phyloP scores from a whole-genome alignment of 1,139 yeast genomes.

The Zygoascus sp. region DNA sequence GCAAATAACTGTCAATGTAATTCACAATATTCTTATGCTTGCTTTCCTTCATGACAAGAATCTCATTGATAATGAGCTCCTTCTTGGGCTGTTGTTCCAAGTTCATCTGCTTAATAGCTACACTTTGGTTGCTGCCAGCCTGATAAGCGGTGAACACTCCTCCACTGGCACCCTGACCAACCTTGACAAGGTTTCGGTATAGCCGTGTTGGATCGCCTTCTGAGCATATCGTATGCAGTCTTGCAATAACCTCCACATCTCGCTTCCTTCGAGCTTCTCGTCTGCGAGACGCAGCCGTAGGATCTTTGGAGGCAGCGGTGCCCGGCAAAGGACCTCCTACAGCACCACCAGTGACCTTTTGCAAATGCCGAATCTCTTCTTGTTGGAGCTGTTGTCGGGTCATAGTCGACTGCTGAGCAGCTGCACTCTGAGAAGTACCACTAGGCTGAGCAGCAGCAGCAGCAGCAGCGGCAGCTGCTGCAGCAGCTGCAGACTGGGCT shows the following conservation, averaged over 20 bases:
- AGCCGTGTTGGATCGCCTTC: constrained; percentile 79
- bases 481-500: constrained; percentile 4
- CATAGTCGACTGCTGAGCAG: neutral
- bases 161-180: constrained; percentile 98
- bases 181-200: constrained; percentile 67
- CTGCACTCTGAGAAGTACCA: constrained; percentile 8
- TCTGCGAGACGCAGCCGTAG: constrained; percentile 49
- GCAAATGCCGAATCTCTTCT: constrained; percentile 31
- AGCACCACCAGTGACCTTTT: constrained; percentile 32
- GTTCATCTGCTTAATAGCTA: constrained; percentile 96
- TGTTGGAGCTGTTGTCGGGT: constrained; percentile 8
- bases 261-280: constrained; percentile 68
- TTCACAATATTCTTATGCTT: constrained; percentile 91
- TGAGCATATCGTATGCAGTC: constrained; percentile 71
- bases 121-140: constrained; percentile 53
- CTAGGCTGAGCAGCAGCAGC: constrained; percentile 18
- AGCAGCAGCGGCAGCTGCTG: constrained; percentile 19
- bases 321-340: constrained; percentile 25
- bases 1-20: constrained; percentile 78
- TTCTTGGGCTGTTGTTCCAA: constrained; percentile 89
- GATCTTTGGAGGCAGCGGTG: constrained; percentile 36
- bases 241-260: constrained; percentile 65
- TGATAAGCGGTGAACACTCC: constrained; percentile 93
- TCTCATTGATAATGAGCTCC: constrained; percentile 90
- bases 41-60: constrained; percentile 90